Evolutionary conservation across 2,329 filamentous ascomycete species (phyloP).

Genomic region (Biscogniauxia marginata): DNA sequence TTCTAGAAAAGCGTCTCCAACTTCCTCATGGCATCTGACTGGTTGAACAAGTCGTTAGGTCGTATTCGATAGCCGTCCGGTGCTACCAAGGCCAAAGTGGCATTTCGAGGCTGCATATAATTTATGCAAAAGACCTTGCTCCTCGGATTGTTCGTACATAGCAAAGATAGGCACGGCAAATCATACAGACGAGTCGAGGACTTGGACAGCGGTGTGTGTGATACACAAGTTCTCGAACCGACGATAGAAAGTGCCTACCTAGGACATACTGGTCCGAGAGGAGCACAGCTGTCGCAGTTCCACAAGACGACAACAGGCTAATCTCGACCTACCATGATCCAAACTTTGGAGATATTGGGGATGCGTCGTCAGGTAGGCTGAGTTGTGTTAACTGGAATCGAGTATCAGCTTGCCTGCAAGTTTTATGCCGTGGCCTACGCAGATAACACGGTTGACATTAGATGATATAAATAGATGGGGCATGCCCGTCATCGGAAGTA

Average conservation of each 20-base stretch:
- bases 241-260: slow-evolving; percentile 7
- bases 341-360: slow-evolving; percentile 2
- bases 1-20: slow-evolving; percentile 3
- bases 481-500: slow-evolving; percentile 15
- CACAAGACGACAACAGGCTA: slow-evolving; percentile 20
- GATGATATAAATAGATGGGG: slow-evolving; percentile 3
- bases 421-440: slow-evolving; percentile 3
- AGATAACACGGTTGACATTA: slow-evolving; percentile 9
- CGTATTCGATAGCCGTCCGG: background rate
- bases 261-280: background rate
- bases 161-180: slow-evolving; percentile 1
- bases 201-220: background rate
- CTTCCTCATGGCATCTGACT: background rate
- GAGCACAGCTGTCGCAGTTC: slow-evolving; percentile 12
- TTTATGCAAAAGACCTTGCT: background rate
- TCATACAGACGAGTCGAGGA: background rate
- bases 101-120: background rate
- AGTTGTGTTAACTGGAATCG: slow-evolving; percentile 1
- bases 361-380: slow-evolving; percentile 1
- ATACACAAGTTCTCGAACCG: slow-evolving; percentile 7
- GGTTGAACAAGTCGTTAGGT: background rate
- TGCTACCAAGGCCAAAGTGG: background rate
- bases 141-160: background rate
- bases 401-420: slow-evolving; percentile 3
- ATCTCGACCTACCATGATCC: slow-evolving; percentile 19